Evolutionary conservation across 2,329 filamentous ascomycete species (phyloP).

Genomic region (Colletotrichum cuscutae): DNA sequence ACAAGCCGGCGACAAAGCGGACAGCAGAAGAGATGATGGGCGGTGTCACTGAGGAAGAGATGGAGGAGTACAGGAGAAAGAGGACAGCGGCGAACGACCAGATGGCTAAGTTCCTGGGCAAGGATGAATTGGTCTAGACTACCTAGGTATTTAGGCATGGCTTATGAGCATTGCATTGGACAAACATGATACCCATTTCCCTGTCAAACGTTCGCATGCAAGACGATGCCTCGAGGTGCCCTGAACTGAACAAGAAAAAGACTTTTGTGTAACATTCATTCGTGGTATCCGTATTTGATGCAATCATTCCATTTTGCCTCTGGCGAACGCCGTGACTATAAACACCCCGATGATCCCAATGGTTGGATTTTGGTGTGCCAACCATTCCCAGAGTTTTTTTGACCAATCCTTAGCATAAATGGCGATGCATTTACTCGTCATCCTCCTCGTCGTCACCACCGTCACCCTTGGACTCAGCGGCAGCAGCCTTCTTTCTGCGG

Average conservation of each 20-base stretch:
- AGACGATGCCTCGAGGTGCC: background rate
- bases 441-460: constrained; percentile 88
- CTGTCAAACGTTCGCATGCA: constrained; percentile 21
- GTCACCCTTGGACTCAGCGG: constrained; percentile 81
- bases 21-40: constrained; percentile 82
- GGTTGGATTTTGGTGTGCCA: constrained; percentile 45
- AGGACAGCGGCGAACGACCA: constrained; percentile 81
- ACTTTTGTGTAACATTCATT: constrained; percentile 35
- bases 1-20: constrained; percentile 69
- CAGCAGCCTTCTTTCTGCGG: constrained; percentile 99
- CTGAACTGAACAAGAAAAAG: constrained; percentile 17
- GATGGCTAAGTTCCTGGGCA: constrained; percentile 84
- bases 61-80: constrained; percentile 86
- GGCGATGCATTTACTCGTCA: constrained; percentile 69
- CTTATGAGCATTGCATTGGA: constrained; percentile 9
- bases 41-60: constrained; percentile 82
- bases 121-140: constrained; percentile 70
- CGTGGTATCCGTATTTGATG: constrained; percentile 36
- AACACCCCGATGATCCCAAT: constrained; percentile 52
- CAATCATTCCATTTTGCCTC: constrained; percentile 58
- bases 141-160: constrained; percentile 30
- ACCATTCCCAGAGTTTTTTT: constrained; percentile 39
- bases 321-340: constrained; percentile 64
- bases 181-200: constrained; percentile 36
- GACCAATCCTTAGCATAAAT: constrained; percentile 35